A percentile compares a stretch with the other conserved stretches of the same genome.
phyloP scores from a whole-genome alignment of 129 eudicot species.

The Calendula officinalis region DNA sequence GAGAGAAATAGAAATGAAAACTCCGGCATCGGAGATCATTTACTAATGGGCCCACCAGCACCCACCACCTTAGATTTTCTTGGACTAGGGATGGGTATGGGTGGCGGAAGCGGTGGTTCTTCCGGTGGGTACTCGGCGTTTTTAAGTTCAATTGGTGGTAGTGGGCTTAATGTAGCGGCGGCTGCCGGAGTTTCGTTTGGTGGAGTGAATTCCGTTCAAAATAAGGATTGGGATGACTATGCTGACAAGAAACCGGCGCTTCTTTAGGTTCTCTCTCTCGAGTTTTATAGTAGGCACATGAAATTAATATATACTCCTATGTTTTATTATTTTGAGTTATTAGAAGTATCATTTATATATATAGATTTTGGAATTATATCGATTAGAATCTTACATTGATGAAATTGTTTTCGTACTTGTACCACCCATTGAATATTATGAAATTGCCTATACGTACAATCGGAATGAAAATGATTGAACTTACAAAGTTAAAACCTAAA shows the following conservation, averaged over 20 bases:
- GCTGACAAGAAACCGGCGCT: conserved; percentile 56
- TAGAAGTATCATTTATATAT: background rate
- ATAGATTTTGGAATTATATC: too few species aligned
- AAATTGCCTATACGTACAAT: too few species aligned
- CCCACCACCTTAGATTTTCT: conserved; percentile 79
- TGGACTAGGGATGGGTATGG: conserved; percentile 51
- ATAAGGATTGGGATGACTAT: conserved; percentile 57
- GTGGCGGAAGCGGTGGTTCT: conserved; percentile 33
- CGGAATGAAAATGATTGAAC: background rate
- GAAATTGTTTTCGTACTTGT: too few species aligned
- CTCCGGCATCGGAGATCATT: conserved; percentile 42
- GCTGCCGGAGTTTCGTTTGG: conserved; percentile 34
- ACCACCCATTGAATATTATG: too few species aligned
- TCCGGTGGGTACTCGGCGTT: conserved; percentile 50
- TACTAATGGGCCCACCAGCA: conserved; percentile 52
- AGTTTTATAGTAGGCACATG: conserved; percentile 30
- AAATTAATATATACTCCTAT: conserved; percentile 24
- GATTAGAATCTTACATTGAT: too few species aligned
- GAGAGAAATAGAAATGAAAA: conserved; percentile 27
- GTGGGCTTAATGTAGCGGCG: conserved; percentile 29
- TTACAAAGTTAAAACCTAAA: background rate
- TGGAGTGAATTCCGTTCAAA: conserved; percentile 19
- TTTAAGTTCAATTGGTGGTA: conserved; percentile 48
- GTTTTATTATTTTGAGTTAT: conserved; percentile 22
- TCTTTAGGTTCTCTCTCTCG: conserved; percentile 32